These are phyloP conservation scores for Yamadazyma olivae DNA, from an alignment of 805 yeast species.

Conservation along the genomic window DNA sequence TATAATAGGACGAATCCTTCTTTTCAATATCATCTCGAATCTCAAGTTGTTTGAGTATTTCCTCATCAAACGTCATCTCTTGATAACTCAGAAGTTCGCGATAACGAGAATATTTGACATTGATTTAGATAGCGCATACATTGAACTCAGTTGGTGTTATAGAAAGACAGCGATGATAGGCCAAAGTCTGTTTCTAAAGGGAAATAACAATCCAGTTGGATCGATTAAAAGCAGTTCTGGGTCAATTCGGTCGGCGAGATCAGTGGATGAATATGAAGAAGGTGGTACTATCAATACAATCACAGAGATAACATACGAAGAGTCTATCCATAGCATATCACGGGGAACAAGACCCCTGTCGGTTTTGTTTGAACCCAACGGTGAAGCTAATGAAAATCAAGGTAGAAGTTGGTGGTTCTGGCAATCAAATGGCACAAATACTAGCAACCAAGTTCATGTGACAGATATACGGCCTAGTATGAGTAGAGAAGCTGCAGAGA, in stretches of 20 bases:
- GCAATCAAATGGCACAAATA: not conserved
- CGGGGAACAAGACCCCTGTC: too few species aligned
- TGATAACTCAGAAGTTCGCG: conserved; percentile 1
- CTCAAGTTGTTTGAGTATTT: conserved; percentile 21
- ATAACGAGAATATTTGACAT: too few species aligned
- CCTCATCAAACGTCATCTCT: not conserved
- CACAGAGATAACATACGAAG: too few species aligned
- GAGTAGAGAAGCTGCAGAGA: not conserved
- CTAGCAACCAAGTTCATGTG: not conserved
- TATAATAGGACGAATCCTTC: conserved; percentile 26
- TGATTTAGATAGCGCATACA: too few species aligned
- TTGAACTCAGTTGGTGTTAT: too few species aligned
- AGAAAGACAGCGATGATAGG: not conserved
- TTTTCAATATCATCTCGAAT: conserved; percentile 32
- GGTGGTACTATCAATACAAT: too few species aligned
- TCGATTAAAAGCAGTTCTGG: too few species aligned
- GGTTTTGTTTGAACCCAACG: too few species aligned
- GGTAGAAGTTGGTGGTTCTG: conserved; percentile 4
- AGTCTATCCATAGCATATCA: too few species aligned
- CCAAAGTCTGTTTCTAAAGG: too few species aligned
- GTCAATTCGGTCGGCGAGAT: not conserved
- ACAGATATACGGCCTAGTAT: conserved; percentile 3
- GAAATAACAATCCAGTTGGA: too few species aligned
- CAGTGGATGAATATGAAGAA: too few species aligned
- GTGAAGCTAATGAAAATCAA: not conserved